Evolutionary conservation across 345 rosid genomes (phyloP).

Genomic region (Brassica incana): DNA sequence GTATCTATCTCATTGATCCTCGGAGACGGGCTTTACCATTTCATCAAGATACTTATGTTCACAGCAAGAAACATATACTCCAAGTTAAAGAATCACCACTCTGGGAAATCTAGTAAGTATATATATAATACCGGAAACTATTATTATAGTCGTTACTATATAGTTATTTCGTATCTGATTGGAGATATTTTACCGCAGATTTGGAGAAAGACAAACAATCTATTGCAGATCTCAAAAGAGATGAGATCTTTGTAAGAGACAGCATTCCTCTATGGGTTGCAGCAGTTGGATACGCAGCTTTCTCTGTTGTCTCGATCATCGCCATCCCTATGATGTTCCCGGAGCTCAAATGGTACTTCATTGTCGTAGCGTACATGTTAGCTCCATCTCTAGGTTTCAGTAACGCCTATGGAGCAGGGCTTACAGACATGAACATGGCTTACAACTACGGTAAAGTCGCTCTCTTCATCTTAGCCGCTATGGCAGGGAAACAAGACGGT

Average conservation of each 20-base stretch:
- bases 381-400: slow-evolving; percentile 54
- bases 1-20: slow-evolving; percentile 80
- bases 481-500: slow-evolving; percentile 53
- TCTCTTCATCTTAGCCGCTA: slow-evolving; percentile 50
- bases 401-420: slow-evolving; percentile 60
- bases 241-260: slow-evolving; percentile 49
- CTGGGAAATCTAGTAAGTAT: slow-evolving; percentile 47
- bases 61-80: slow-evolving; percentile 53
- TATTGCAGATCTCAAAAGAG: slow-evolving; percentile 34
- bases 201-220: slow-evolving; percentile 21
- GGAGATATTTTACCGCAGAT: slow-evolving; percentile 23
- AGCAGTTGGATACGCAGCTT: slow-evolving; percentile 39
- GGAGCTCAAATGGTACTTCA: slow-evolving; percentile 53
- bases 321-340: slow-evolving; percentile 50
- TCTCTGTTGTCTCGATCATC: slow-evolving; percentile 46
- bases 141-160: neutral
- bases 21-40: slow-evolving; percentile 92
- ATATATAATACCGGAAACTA: neutral
- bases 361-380: slow-evolving; percentile 47
- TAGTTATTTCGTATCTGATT: neutral
- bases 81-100: slow-evolving; percentile 37
- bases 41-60: slow-evolving; percentile 66
- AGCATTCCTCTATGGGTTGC: slow-evolving; percentile 61
- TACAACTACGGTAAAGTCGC: slow-evolving; percentile 59
- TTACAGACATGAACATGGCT: slow-evolving; percentile 58